Conservation (phyloP, 192 early-diverging fungal species). For the Lobosporangium transversale region DNA sequence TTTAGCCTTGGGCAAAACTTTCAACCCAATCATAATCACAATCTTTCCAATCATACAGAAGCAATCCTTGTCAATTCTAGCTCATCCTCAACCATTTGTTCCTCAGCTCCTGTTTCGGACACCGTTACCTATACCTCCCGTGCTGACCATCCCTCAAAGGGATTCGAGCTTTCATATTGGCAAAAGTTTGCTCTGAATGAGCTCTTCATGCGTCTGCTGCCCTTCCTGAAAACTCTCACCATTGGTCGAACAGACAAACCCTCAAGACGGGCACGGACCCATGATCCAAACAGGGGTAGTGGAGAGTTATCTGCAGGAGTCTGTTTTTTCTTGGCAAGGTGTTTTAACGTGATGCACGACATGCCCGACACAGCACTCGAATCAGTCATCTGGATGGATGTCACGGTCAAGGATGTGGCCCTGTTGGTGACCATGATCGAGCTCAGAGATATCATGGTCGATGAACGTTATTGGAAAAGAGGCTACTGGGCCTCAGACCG, state of each 20-base stretch:
- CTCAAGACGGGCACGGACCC: constrained; percentile 4
- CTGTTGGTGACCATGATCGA: constrained; percentile 46
- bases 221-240: constrained; percentile 35
- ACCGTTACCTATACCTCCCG: too few relatives aligned
- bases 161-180: constrained; percentile 49
- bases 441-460: constrained; percentile 49
- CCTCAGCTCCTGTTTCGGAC: constrained; percentile 4
- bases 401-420: constrained; percentile 34
- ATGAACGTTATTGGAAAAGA: constrained; percentile 48
- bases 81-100: constrained; percentile 5
- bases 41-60: constrained; percentile 1
- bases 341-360: constrained; percentile 53
- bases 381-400: constrained; percentile 51
- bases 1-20: too few relatives aligned
- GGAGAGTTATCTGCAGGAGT: constrained; percentile 40
- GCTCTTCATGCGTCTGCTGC: constrained; percentile 41
- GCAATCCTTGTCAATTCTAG: constrained; percentile 20
- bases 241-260: constrained; percentile 47
- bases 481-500: constrained; percentile 38
- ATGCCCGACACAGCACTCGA: constrained; percentile 51
- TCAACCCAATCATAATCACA: background rate
- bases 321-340: constrained; percentile 44
- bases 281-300: background rate
- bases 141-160: too few relatives aligned
- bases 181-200: constrained; percentile 54